Evolutionary conservation across 306 rosid genomes (phyloP).

Genomic region (Malus fusca): DNA sequence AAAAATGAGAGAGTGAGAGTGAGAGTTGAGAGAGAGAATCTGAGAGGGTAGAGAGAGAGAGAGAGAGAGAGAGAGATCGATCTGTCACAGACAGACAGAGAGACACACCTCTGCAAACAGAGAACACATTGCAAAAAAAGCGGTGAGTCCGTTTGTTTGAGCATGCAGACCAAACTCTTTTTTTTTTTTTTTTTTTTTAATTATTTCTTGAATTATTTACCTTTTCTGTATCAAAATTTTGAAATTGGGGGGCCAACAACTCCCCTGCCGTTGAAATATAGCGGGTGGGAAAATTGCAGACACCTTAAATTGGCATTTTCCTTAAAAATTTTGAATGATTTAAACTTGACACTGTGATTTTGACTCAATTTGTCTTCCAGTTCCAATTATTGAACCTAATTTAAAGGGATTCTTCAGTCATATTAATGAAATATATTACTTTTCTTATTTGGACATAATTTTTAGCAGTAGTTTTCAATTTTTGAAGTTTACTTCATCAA

Average conservation of each 20-base stretch:
- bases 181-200: background rate
- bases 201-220: too few species aligned
- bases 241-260: background rate
- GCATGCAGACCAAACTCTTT: slow-evolving; percentile 36
- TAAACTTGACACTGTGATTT: background rate
- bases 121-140: slow-evolving; percentile 46
- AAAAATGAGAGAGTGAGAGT: background rate
- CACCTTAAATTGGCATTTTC: background rate
- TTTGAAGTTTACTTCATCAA: background rate
- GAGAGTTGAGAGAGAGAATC: slow-evolving; percentile 1
- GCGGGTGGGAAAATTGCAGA: background rate
- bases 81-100: slow-evolving; percentile 53
- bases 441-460: background rate
- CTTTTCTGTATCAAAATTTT: background rate
- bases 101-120: slow-evolving; percentile 33
- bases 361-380: background rate
- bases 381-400: background rate
- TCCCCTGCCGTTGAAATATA: background rate
- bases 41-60: background rate
- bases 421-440: background rate
- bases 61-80: slow-evolving; percentile 30
- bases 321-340: background rate
- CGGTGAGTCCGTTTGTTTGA: slow-evolving; percentile 57
- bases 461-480: too few species aligned
- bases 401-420: background rate